Evolutionary conservation across 176 grass and related monocot species (phyloP), one percentile per base, ranked within the genome.

Genomic region (Dendrocalamus sinicus): DNA sequence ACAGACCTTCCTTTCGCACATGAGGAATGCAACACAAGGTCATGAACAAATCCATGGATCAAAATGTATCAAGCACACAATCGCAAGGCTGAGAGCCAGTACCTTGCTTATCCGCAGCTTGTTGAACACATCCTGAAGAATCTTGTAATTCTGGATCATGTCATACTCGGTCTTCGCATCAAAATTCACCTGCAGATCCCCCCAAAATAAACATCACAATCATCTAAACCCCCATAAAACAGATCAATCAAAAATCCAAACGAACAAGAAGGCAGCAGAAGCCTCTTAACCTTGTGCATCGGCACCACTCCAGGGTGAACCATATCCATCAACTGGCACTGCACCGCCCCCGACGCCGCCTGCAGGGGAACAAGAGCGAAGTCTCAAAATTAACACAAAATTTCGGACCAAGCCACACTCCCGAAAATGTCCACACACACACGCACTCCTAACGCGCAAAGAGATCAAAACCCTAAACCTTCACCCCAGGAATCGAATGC

Each of bases 61-160:
- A 22, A 76, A 24, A 15, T n/a, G 47, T 15, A 66, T 19, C 8
- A 64, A 67, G 0, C 59, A 23, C 41, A 5, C 30, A 52, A 44
- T 19, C 1, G 24, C 46, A 15, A 64, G 32, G 64, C 57, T 19
- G 41, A 13, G 15, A 28, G 14, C 12, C 8, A 59, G 65, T 87
- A 97, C 95, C 90, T 94, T 97, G 37, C 51, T 47, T 12, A 97
- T 91, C 12, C 83, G 89, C 55, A 97, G 72, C 74, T 94, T 97
- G 86, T 87, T 97, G 86, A 97, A 94, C 12, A 94, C 92, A 11
- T 97, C 95, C 84, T 97, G 95, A 60, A 97, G 86, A 72, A 97
- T 66, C 86, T 97, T 97, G 65, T 97, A 97, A 61, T 97, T 97
- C 83, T 97, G 95, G 70, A 97, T 93, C 95, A 91, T 97, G 51